Percentiles rank a stretch among this genome's conserved stretches.
Evolutionary conservation across 768 basidiomycete genomes (phyloP).

Genomic region (Psilocybe azurescens): DNA sequence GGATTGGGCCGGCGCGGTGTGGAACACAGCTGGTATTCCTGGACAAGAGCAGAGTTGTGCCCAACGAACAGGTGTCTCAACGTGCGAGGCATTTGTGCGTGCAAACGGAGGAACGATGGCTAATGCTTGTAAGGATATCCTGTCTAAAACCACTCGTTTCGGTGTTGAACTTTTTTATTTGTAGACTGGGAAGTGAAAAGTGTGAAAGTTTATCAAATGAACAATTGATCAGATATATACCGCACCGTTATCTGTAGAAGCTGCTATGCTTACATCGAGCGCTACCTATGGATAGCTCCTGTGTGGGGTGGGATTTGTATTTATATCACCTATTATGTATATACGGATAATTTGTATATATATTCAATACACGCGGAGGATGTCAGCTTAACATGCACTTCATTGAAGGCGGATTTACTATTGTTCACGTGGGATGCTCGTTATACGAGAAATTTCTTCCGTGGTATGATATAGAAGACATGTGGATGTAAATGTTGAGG

Average conservation of each 20-base stretch:
- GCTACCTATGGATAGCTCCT: neutral
- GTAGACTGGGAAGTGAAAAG: conserved; percentile 84
- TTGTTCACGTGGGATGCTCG: neutral
- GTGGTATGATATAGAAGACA: neutral
- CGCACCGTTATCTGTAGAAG: conserved; percentile 8
- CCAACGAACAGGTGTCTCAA: conserved; percentile 77
- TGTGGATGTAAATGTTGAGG: neutral
- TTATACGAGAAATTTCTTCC: neutral
- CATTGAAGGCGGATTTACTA: neutral
- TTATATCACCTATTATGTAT: neutral
- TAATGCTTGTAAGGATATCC: conserved; percentile 73
- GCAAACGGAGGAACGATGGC: conserved; percentile 71
- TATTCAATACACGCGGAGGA: neutral
- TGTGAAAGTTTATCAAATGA: conserved; percentile 73
- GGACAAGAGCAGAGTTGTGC: conserved; percentile 91
- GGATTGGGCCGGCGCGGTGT: conserved; percentile 89
- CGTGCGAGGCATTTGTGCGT: conserved; percentile 80
- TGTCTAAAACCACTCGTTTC: conserved; percentile 1
- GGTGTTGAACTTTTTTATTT: conserved; percentile 9
- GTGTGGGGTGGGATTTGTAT: neutral
- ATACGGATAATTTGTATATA: neutral
- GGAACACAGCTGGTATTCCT: conserved; percentile 73
- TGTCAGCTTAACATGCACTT: neutral
- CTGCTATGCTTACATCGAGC: conserved; percentile 1
- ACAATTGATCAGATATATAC: neutral